Conservation (phyloP, 2,329 filamentous ascomycete species). For the Nigrospora sphaerica region DNA sequence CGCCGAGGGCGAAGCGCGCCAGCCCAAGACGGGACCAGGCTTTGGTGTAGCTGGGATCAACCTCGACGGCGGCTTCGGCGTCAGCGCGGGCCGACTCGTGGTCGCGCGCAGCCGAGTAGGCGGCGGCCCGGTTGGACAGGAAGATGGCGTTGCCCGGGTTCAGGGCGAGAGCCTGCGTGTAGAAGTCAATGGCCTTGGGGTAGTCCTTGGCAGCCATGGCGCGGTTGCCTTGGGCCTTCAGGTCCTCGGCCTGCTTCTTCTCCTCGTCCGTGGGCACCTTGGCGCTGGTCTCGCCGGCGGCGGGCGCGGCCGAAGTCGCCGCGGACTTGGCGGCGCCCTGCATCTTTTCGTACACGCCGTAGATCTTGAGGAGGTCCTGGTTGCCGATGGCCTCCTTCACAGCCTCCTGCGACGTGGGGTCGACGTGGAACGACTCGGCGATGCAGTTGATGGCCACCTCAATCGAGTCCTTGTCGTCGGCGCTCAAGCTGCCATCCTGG, state of each 20-base stretch:
- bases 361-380: conserved; percentile 86
- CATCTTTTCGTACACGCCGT: conserved; percentile 92
- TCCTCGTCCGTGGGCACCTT: conserved; percentile 42
- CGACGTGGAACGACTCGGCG: conserved; percentile 89
- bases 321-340: conserved; percentile 46
- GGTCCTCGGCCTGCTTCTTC: conserved; percentile 75
- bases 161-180: conserved; percentile 78
- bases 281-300: conserved; percentile 23
- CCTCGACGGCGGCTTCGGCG: conserved; percentile 80
- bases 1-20: conserved; percentile 84
- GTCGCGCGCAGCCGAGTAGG: conserved; percentile 77
- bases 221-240: conserved; percentile 88
- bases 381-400: conserved; percentile 72
- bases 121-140: conserved; percentile 93
- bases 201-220: conserved; percentile 97
- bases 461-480: conserved; percentile 88
- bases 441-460: conserved; percentile 95
- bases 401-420: conserved; percentile 68
- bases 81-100: conserved; percentile 80
- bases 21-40: conserved; percentile 92
- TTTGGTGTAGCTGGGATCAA: conserved; percentile 93
- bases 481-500: conserved; percentile 78
- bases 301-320: conserved; percentile 28
- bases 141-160: conserved; percentile 88
- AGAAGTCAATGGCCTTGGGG: conserved; percentile 70